Evolutionary conservation across 768 basidiomycete genomes (phyloP), one percentile per base, ranked within the genome.

Genomic region (Kwoniella dejecticola): DNA sequence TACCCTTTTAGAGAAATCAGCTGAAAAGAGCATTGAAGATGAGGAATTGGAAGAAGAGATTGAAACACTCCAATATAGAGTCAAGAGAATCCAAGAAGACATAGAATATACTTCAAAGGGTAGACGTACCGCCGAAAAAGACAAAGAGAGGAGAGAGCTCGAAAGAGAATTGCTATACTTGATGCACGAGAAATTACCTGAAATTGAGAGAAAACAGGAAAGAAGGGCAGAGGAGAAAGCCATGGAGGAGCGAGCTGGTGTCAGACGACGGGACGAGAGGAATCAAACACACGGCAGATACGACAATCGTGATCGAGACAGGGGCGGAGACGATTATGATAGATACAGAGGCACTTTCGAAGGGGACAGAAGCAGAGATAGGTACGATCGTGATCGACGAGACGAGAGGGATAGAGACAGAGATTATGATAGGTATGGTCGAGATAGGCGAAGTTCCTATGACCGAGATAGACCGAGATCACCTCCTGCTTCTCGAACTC

Each of bases 11-110:
- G 92, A 97, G 66, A 84, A 85, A 24, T 83, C 83, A 3, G 82
- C 87, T 0, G 86, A 87, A n/a, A 81, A 85, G 42, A 86, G 88
- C 0, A 85, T 82, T 2, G 93, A 95, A 62, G 93, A 97, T 70
- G 93, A 96, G 57, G 88, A 84, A 50, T 82, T 99, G n/a, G 90
- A 94, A 55, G 84, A 88, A 45, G 96, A 98, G 79, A 83, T 96
- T 80, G 85, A 88, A 6, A 90, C 94, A 66, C 81, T 99, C 47
- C 86, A 85, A 44, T 91, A 90, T 71, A 85, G 88, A 27, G 91
- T 96, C 46, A 86, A 86, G 72, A 82, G 93, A 21, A 84, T 99
- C 3, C 88, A 90, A 72, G 91, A 96, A 50, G 95, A 98, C 77
- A 81, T 99, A 29, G 92, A 96, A 41, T 90, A 93, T 66, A 86